Evolutionary conservation across 768 basidiomycete genomes (phyloP).

Genomic region (Pholiota conissans): DNA sequence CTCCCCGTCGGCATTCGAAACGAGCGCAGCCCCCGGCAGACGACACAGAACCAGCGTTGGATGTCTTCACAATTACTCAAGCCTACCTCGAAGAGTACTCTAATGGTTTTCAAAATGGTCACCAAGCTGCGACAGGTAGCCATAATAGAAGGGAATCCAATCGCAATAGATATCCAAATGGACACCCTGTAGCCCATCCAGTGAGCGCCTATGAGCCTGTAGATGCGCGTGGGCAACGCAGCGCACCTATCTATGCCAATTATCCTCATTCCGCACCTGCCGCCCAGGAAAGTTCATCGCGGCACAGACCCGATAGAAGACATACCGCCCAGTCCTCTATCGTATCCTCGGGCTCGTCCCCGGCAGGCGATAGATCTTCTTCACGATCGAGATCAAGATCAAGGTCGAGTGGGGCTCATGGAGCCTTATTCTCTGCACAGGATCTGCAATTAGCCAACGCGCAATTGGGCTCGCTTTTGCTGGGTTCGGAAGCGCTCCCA

Average conservation of each 20-base stretch:
- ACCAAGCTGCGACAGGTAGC: conserved; percentile 16
- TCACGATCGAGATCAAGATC: conserved; percentile 13
- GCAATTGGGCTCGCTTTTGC: conserved; percentile 13
- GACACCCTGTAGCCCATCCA: conserved; percentile 8
- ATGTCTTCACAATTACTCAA: conserved; percentile 15
- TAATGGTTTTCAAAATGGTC: conserved; percentile 19
- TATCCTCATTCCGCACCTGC: conserved; percentile 11
- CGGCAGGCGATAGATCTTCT: neutral
- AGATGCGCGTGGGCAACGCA: neutral
- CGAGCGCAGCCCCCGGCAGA: conserved; percentile 13
- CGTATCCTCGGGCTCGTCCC: conserved; percentile 8
- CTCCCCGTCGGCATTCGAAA: conserved; percentile 2
- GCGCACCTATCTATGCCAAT: neutral
- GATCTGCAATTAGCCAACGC: conserved; percentile 8
- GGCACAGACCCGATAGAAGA: conserved; percentile 9
- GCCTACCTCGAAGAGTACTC: conserved; percentile 20
- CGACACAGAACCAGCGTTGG: conserved; percentile 13
- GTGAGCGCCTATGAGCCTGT: conserved; percentile 1
- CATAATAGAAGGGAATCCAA: neutral
- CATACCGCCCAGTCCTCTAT: conserved; percentile 13
- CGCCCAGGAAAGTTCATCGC: conserved; percentile 1
- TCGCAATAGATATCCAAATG: neutral
- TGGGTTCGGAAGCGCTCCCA: neutral
- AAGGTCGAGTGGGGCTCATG: no score
- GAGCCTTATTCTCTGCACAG: conserved; percentile 1